Conservation (phyloP, 2,329 filamentous ascomycete species). For the Arthrobotrys iridis region DNA sequence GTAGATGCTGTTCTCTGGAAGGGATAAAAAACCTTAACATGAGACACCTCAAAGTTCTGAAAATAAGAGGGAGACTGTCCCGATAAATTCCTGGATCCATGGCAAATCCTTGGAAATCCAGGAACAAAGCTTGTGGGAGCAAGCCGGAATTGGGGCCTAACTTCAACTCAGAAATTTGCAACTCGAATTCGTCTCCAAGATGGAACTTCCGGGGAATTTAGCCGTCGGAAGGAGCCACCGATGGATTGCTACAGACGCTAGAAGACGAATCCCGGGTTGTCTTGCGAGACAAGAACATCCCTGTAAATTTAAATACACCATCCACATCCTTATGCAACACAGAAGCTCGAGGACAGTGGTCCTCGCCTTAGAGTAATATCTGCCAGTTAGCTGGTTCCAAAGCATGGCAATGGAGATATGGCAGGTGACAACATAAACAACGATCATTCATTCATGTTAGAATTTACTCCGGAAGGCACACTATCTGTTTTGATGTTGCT, state of each 20-base stretch:
- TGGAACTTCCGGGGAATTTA: constrained; percentile 52
- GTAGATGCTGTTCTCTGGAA: background rate
- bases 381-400: no score
- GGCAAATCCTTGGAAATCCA: background rate
- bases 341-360: no score
- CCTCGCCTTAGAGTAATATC: no score
- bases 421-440: background rate
- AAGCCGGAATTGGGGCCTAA: no score
- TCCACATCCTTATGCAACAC: background rate
- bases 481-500: no score
- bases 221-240: constrained; percentile 52
- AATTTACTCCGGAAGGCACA: no score
- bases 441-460: no score
- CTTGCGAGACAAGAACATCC: background rate
- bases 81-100: no score
- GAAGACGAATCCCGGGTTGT: background rate
- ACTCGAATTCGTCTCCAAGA: constrained; percentile 41
- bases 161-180: constrained; percentile 13
- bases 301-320: constrained; percentile 2
- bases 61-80: background rate
- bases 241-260: constrained; percentile 17
- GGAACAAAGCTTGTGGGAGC: no score
- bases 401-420: background rate
- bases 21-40: no score
- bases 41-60: no score